Conservation (phyloP, 352 stramenopile species). For the Pythium volutum region DNA sequence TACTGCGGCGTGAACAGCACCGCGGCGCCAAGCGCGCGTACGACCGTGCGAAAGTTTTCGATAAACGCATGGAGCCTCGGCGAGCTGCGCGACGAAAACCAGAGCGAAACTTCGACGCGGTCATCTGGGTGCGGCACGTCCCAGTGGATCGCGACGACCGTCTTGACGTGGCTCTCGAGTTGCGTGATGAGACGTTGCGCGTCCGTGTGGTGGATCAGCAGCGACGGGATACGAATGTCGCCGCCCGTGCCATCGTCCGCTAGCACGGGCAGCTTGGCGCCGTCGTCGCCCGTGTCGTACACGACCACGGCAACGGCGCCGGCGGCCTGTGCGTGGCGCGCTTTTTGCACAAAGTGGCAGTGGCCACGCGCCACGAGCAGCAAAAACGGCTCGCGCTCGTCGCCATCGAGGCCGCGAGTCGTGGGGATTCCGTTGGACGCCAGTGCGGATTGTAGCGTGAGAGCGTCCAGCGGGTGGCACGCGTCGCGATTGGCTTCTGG, state of each 20-base stretch:
- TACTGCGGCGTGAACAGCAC: constrained; percentile 28
- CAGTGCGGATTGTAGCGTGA: not conserved
- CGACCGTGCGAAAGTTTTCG: constrained; percentile 9
- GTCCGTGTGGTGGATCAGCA: constrained; percentile 28
- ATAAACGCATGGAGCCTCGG: constrained; percentile 22
- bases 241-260: constrained; percentile 26
- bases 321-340: constrained; percentile 16
- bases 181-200: constrained; percentile 20
- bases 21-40: constrained; percentile 10
- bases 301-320: constrained; percentile 21
- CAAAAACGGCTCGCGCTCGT: constrained; percentile 14
- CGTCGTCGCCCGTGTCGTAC: constrained; percentile 19
- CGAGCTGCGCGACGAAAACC: constrained; percentile 29
- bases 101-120: constrained; percentile 28
- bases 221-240: constrained; percentile 29
- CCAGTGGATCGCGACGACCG: constrained; percentile 25
- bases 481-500: constrained; percentile 7
- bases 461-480: constrained; percentile 7
- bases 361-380: constrained; percentile 28
- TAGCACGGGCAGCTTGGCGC: constrained; percentile 17
- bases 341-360: constrained; percentile 34
- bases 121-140: constrained; percentile 20
- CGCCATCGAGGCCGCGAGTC: not conserved
- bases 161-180: constrained; percentile 5
- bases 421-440: not conserved